phyloP scores from a whole-genome alignment of 2,329 filamentous ascomycete species.

The Fusarium fracticaudum region DNA sequence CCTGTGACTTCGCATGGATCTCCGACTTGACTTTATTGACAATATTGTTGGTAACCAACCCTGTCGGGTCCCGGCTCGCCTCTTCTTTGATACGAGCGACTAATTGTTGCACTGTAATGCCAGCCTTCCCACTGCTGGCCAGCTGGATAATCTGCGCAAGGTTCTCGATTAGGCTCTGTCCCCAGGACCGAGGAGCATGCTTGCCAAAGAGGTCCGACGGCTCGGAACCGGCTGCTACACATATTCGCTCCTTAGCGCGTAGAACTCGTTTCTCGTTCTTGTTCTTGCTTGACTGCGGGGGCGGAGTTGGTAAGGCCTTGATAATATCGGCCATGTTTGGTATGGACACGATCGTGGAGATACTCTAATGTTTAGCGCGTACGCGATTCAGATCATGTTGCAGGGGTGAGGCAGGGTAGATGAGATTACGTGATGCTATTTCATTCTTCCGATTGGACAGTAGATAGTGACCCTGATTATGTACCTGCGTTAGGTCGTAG shows the following conservation, averaged over 20 bases:
- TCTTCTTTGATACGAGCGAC: neutral
- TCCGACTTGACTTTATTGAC: neutral
- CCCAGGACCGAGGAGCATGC: neutral
- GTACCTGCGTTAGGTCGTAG: neutral
- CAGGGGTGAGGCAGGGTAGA: neutral
- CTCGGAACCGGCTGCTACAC: neutral
- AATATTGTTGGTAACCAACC: neutral
- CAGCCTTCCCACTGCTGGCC: neutral
- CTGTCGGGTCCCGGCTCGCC: neutral
- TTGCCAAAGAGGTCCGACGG: neutral
- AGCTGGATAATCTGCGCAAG: neutral
- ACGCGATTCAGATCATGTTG: neutral
- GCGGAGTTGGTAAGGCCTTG: neutral
- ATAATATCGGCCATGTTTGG: neutral
- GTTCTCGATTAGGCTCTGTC: neutral
- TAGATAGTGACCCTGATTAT: accelerated
- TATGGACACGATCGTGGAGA: neutral
- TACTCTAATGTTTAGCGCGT: neutral
- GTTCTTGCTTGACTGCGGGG: neutral
- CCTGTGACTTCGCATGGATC: neutral
- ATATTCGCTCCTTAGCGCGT: neutral
- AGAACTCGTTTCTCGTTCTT: neutral
- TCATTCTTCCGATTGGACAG: accelerated
- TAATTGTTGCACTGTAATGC: neutral
- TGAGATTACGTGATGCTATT: neutral